These are phyloP conservation scores for Ambrosiella beaveri DNA, from an alignment of 2,329 filamentous ascomycete species.

Conservation along the genomic window DNA sequence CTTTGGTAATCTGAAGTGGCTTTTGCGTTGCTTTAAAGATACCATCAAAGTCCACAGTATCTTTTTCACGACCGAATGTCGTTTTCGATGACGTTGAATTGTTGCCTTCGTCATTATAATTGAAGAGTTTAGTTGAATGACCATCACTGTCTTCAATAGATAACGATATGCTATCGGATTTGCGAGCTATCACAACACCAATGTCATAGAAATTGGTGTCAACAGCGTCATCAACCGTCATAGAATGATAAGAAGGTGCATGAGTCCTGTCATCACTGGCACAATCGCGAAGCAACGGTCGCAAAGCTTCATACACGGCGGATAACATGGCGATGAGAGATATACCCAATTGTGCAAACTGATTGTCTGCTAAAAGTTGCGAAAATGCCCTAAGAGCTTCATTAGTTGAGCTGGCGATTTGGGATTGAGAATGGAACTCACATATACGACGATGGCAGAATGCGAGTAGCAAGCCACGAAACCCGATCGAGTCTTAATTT, in stretches of 20 bases:
- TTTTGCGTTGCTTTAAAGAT: background rate
- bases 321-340: slow-evolving; percentile 49
- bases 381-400: slow-evolving; percentile 42
- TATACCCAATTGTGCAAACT: slow-evolving; percentile 55
- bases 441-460: slow-evolving; percentile 23
- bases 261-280: background rate
- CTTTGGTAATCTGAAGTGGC: background rate
- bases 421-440: slow-evolving; percentile 15
- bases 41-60: background rate
- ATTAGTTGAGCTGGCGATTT: background rate
- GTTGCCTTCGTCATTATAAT: background rate
- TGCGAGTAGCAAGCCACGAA: slow-evolving; percentile 18
- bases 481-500: slow-evolving; percentile 13
- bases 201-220: background rate
- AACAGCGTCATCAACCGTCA: background rate
- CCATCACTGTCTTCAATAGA: background rate
- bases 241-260: background rate
- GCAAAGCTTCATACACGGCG: slow-evolving; percentile 23
- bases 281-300: background rate
- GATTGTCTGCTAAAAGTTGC: slow-evolving; percentile 51
- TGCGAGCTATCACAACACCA: background rate
- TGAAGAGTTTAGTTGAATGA: no score
- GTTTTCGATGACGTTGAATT: background rate
- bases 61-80: background rate
- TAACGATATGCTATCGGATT: background rate